A percentile compares a stretch with the other conserved stretches of the same genome.
phyloP scores from a whole-genome alignment of 2,329 filamentous ascomycete species.

The Penicillium palitans region DNA sequence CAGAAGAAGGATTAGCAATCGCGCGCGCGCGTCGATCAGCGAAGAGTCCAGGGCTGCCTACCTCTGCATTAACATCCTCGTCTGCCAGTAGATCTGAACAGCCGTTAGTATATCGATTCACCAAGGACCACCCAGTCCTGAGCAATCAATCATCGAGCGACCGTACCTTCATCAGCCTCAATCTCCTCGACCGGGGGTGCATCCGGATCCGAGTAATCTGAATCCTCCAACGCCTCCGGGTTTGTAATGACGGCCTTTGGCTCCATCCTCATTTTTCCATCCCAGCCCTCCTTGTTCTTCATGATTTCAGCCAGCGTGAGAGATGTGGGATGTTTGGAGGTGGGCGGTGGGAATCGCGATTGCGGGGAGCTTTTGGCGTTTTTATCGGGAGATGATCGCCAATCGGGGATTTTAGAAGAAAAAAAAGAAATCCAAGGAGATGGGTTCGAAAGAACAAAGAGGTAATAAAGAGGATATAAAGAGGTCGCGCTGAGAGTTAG shows the following conservation, averaged over 20 bases:
- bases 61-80: slow-evolving; percentile 56
- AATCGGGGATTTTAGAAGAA: not conserved
- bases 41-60: slow-evolving; percentile 24
- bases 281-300: slow-evolving; percentile 49
- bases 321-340: slow-evolving; percentile 10
- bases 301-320: slow-evolving; percentile 24
- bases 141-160: not conserved
- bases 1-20: slow-evolving; percentile 18
- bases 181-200: slow-evolving; percentile 71
- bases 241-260: slow-evolving; percentile 70
- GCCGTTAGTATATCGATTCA: slow-evolving; percentile 11
- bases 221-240: slow-evolving; percentile 78
- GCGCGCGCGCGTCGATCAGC: not conserved
- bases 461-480: not conserved
- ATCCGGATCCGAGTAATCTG: slow-evolving; percentile 76
- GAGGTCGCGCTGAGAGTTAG: not conserved
- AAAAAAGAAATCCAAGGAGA: not conserved
- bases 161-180: slow-evolving; percentile 73
- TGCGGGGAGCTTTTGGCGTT: slow-evolving; percentile 27
- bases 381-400: not conserved
- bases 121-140: not conserved
- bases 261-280: slow-evolving; percentile 58
- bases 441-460: not conserved
- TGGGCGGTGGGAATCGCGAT: slow-evolving; percentile 22
- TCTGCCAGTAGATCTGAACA: slow-evolving; percentile 59